Percentiles rank a stretch among this genome's conserved stretches.
Conservation (phyloP, 345 rosid species). For the Triadica sebifera region DNA sequence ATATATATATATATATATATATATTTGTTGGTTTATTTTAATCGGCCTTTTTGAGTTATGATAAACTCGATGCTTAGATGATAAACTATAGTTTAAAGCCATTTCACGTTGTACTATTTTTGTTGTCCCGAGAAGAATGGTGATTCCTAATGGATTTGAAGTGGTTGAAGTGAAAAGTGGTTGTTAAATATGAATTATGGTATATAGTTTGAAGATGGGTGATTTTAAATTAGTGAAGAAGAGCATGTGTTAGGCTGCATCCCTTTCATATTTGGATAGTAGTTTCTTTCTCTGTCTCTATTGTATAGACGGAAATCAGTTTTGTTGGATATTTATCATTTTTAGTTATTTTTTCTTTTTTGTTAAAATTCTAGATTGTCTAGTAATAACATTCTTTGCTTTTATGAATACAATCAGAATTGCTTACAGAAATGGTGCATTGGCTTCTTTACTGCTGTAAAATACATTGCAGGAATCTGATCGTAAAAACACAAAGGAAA, state of each 20-base stretch:
- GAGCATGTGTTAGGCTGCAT: background rate
- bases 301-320: background rate
- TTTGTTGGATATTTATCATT: no score
- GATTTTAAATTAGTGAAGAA: background rate
- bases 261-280: background rate
- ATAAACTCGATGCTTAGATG: background rate
- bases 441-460: background rate
- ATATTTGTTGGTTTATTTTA: background rate
- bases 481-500: constrained; percentile 47
- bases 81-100: background rate
- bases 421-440: background rate
- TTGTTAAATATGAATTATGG: background rate
- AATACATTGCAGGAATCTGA: constrained; percentile 31
- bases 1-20: no score
- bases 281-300: background rate
- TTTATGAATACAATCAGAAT: background rate
- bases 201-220: background rate
- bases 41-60: background rate
- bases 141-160: no score
- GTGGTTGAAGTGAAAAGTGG: background rate
- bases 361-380: background rate
- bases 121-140: background rate
- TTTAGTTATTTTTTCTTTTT: no score
- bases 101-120: background rate
- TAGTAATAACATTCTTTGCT: background rate